Evolutionary conservation across 352 stramenopile species (phyloP).

Genomic region (Globisporangium iwayamae): DNA sequence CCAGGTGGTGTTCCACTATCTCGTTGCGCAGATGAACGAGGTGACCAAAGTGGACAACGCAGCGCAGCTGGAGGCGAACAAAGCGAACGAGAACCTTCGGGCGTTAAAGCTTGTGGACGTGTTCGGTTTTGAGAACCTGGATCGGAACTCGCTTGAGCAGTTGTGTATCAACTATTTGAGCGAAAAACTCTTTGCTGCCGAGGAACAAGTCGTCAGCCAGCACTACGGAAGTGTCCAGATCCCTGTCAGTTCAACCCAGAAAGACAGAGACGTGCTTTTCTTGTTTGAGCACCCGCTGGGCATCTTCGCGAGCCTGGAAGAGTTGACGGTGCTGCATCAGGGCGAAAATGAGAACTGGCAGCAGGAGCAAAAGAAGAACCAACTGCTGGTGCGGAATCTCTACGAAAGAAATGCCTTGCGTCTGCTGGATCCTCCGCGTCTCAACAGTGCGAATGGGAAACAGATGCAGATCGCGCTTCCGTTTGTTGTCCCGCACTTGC

Average conservation of each 20-base stretch:
- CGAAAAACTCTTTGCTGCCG: slow-evolving; percentile 63
- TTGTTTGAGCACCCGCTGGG: slow-evolving; percentile 53
- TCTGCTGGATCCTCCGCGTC: slow-evolving; percentile 22
- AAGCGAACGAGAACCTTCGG: slow-evolving; percentile 10
- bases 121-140: slow-evolving; percentile 75
- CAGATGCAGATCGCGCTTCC: slow-evolving; percentile 17
- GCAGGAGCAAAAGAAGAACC: slow-evolving; percentile 63
- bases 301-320: slow-evolving; percentile 65
- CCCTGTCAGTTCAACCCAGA: not conserved
- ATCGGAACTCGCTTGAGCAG: slow-evolving; percentile 68
- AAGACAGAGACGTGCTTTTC: slow-evolving; percentile 25
- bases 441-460: slow-evolving; percentile 12
- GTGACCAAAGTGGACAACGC: slow-evolving; percentile 25
- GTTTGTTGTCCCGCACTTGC: slow-evolving; percentile 50
- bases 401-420: slow-evolving; percentile 43
- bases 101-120: slow-evolving; percentile 62
- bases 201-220: slow-evolving; percentile 21
- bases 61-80: not conserved
- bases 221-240: not conserved
- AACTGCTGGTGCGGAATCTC: slow-evolving; percentile 62
- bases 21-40: slow-evolving; percentile 48
- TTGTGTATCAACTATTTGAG: slow-evolving; percentile 82
- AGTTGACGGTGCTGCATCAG: slow-evolving; percentile 63
- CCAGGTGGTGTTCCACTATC: slow-evolving; percentile 39
- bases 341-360: slow-evolving; percentile 35